A percentile compares a stretch with the other conserved stretches of the same genome.
phyloP scores from a whole-genome alignment of 2,329 filamentous ascomycete species.

The Colletotrichum spinosum region DNA sequence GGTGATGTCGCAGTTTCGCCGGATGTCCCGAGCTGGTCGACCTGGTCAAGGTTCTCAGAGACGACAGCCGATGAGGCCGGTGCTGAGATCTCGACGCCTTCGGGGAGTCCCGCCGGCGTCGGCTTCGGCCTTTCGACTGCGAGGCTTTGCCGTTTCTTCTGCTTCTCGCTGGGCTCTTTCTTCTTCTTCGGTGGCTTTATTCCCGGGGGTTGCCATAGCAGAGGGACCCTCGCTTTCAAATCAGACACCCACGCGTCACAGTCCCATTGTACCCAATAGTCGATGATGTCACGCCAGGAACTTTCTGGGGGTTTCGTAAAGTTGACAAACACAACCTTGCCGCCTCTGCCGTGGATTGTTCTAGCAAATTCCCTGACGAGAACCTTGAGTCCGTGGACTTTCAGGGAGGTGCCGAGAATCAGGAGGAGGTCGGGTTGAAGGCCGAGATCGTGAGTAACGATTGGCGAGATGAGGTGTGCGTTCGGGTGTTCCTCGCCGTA shows the following conservation, averaged over 20 bases:
- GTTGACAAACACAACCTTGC: constrained; percentile 80
- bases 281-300: constrained; percentile 78
- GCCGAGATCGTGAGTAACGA: constrained; percentile 75
- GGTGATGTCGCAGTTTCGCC: too few relatives aligned
- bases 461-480: constrained; percentile 74
- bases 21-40: too few relatives aligned
- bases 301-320: constrained; percentile 79
- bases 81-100: too few relatives aligned
- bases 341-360: constrained; percentile 74
- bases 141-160: constrained; percentile 27
- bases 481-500: constrained; percentile 81
- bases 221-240: constrained; percentile 67
- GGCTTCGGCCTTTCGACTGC: constrained; percentile 42
- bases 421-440: constrained; percentile 75
- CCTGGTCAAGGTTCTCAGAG: not conserved
- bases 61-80: not conserved
- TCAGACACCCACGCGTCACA: constrained; percentile 79
- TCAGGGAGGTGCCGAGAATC: constrained; percentile 77
- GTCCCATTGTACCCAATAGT: constrained; percentile 81
- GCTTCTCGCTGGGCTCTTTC: constrained; percentile 44
- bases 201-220: constrained; percentile 67
- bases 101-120: constrained; percentile 36
- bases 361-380: constrained; percentile 79
- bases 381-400: constrained; percentile 77
- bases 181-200: constrained; percentile 54